phyloP scores from a whole-genome alignment of 495 filamentous ascomycete genomes.

The Pyronema domesticum region DNA sequence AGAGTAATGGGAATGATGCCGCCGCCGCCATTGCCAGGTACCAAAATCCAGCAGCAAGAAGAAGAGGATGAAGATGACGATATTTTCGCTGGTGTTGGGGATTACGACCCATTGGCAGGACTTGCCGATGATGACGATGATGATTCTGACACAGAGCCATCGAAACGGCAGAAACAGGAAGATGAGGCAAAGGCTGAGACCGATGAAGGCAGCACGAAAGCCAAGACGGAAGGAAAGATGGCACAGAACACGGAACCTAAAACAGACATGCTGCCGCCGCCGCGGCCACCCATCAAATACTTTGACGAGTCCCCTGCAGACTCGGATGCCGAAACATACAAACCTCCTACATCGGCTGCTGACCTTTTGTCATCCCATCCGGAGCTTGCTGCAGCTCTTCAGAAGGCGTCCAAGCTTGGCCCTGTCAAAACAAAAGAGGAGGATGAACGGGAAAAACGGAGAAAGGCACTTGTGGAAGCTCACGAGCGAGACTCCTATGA shows the following conservation, averaged over 20 bases:
- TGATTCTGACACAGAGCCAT: conserved; percentile 33
- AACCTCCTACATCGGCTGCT: conserved; percentile 32
- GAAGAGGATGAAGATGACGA: conserved; percentile 46
- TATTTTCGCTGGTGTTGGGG: conserved; percentile 80
- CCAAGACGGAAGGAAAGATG: conserved; percentile 2
- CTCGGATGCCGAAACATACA: conserved; percentile 6
- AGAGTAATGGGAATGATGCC: conserved; percentile 38
- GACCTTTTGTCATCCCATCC: conserved; percentile 50
- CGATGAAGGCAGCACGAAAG: conserved; percentile 17
- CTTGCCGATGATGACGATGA: conserved; percentile 38
- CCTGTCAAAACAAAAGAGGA: conserved; percentile 33
- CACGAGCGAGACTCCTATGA: conserved; percentile 75
- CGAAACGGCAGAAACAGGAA: conserved; percentile 21
- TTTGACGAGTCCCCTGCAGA: conserved; percentile 19
- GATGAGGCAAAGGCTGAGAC: neutral
- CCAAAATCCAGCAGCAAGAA: conserved; percentile 31
- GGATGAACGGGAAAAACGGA: conserved; percentile 39
- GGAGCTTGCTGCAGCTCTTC: conserved; percentile 62
- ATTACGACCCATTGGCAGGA: conserved; percentile 74
- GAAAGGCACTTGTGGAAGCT: conserved; percentile 55
- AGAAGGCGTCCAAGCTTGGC: conserved; percentile 61
- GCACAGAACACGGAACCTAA: neutral
- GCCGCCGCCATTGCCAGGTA: conserved; percentile 34
- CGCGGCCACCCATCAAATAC: conserved; percentile 24
- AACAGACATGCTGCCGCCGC: conserved; percentile 30